Percentiles rank a stretch among this genome's conserved stretches.
Conservation (phyloP, 371 early-diverging fungal genomes). For the Fennellomyces sp. region DNA sequence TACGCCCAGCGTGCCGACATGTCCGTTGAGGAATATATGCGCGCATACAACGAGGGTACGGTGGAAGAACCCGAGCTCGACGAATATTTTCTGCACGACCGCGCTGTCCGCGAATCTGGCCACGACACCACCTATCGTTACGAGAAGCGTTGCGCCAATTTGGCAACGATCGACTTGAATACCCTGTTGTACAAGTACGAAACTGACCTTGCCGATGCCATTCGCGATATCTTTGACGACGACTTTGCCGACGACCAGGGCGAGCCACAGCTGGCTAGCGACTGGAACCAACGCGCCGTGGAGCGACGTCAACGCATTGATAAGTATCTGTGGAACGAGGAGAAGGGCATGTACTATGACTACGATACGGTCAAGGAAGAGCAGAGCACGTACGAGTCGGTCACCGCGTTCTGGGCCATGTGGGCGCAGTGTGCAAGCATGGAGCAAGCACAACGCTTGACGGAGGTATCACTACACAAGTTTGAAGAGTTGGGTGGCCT, state of each 20-base stretch:
- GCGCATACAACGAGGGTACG: conserved; percentile 65
- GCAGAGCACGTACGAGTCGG: conserved; percentile 69
- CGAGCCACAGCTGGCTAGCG: conserved; percentile 41
- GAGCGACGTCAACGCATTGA: conserved; percentile 61
- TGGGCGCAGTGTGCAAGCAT: conserved; percentile 74
- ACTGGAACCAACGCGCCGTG: conserved; percentile 60
- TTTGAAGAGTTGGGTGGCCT: conserved; percentile 91
- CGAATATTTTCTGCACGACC: conserved; percentile 94
- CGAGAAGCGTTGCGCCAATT: conserved; percentile 88
- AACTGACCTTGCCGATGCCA: conserved; percentile 80
- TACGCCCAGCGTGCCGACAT: conserved; percentile 75
- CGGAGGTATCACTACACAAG: conserved; percentile 48
- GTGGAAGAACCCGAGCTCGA: conserved; percentile 86
- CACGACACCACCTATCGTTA: conserved; percentile 97
- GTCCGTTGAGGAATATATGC: conserved; percentile 71
- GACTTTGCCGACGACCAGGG: conserved; percentile 52
- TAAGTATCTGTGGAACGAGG: conserved; percentile 71
- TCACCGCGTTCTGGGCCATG: conserved; percentile 75
- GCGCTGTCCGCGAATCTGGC: conserved; percentile 96
- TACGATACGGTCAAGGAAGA: conserved; percentile 60
- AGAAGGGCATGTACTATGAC: conserved; percentile 63
- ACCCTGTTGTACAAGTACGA: conserved; percentile 94
- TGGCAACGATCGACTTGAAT: conserved; percentile 94
- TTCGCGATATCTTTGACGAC: conserved; percentile 72
- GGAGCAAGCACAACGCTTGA: conserved; percentile 66